Base-by-base conservation (phyloP, 2,329 filamentous ascomycete genomes). In the Colletotrichum spinosum region DNA sequence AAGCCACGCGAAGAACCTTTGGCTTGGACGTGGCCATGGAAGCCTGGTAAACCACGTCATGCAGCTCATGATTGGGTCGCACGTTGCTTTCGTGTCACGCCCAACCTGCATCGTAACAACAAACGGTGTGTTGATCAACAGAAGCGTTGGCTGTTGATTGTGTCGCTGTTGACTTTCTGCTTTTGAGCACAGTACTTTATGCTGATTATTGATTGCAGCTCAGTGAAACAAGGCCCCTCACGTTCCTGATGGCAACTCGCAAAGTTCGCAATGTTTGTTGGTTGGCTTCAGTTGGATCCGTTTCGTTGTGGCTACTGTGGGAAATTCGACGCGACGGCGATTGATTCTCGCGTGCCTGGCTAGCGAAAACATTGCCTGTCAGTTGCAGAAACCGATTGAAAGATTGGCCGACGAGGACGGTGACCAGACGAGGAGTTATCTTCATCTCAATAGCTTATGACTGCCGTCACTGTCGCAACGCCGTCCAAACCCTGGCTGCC, bases 1-100 rank as follows among this genome's bases (percentile, higher is more conserved):
- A 6, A 53, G 37, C 41, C 35, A 58, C 41, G 13, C 15, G 42
- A 45, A 15, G 13, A 44, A 44, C 42, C 42, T 44, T 15, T 44
- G 25, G 25, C 25, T 25, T 44, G 10, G 15, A 17, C 17, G 10
- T 41, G 35, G 17, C 25, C 48, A 58, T 51, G 55, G 55, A 38
- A 58, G 39, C 50, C 38, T 11, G 38, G 56, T 41, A 46, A 55
- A 44, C 51, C 55, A 50, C 56, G 56, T 60, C 60, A 64, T 54
- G 15, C 49, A 37, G 4, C 13, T n/a, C 11, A 12, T 17, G 17
- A 15, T 35, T 60, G 34, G 8, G 42, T 34, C 34, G 25, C 34
- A 15, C 33, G 37, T 37, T 10, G 34, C 50, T 6, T 38, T 9
- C 37, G 15, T 38, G 15, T 50, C 33, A 50, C 44, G 8, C 35